Conservation (phyloP, 768 basidiomycete genomes). For the Boletus subparvulus region DNA sequence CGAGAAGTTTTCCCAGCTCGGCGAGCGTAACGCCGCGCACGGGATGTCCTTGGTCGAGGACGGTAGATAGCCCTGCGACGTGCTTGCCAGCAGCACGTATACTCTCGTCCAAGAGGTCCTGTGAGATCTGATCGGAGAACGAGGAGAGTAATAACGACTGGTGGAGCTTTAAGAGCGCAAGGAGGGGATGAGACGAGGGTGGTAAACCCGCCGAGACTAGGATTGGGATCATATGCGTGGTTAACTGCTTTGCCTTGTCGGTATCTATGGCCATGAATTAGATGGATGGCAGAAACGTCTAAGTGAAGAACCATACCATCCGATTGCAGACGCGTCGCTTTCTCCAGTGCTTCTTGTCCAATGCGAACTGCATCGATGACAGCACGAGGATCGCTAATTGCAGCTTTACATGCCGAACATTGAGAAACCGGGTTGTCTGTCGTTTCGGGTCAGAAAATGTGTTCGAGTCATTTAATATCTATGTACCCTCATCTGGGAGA, state of each 20-base stretch:
- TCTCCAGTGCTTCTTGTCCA: conserved; percentile 73
- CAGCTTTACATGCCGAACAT: conserved; percentile 56
- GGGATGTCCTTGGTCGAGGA: conserved; percentile 71
- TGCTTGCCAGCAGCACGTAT: conserved; percentile 58
- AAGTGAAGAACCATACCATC: conserved; percentile 41
- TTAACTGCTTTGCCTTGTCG: conserved; percentile 54
- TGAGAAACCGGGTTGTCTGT: conserved; percentile 48
- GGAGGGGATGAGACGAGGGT: conserved; percentile 72
- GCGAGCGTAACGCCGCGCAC: conserved; percentile 70
- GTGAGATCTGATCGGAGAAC: conserved; percentile 41
- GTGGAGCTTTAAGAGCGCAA: conserved; percentile 71
- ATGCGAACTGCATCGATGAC: conserved; percentile 64
- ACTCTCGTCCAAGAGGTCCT: conserved; percentile 59
- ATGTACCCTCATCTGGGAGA: conserved; percentile 58
- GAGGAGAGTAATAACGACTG: conserved; percentile 62
- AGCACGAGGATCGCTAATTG: conserved; percentile 48
- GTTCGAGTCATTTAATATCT: neutral
- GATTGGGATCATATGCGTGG: conserved; percentile 64
- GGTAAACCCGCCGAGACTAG: conserved; percentile 58
- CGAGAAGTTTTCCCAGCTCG: conserved; percentile 79
- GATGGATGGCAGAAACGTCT: neutral
- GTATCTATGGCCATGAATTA: conserved; percentile 44
- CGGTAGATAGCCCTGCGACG: conserved; percentile 48
- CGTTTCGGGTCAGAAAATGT: neutral
- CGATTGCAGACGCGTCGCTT: conserved; percentile 62